These are phyloP conservation scores for Rhizophlyctis rosea DNA, from an alignment of 192 early-diverging fungal species.

Conservation along the genomic window DNA sequence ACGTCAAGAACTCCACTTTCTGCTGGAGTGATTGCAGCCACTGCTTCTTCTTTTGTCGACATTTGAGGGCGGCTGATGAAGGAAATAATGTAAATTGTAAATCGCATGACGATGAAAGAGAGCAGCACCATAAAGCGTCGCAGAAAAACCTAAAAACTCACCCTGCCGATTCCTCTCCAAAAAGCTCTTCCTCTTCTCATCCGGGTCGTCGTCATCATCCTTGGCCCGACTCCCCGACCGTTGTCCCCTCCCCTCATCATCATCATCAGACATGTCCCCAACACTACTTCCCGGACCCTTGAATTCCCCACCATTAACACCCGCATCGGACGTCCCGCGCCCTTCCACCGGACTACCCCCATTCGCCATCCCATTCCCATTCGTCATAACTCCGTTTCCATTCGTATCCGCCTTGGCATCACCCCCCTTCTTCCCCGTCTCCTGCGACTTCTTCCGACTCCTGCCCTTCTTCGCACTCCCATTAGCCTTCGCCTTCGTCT, in stretches of 20 bases:
- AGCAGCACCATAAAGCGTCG: background rate
- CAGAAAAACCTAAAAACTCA: constrained; percentile 27
- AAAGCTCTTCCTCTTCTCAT: constrained; percentile 76
- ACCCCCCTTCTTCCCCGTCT: background rate
- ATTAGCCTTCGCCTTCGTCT: background rate
- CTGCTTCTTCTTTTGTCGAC: constrained; percentile 89
- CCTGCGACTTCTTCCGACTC: background rate
- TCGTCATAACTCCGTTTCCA: background rate
- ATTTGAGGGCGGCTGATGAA: constrained; percentile 77
- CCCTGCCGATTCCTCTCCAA: constrained; percentile 86
- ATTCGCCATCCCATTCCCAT: background rate
- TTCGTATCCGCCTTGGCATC: background rate
- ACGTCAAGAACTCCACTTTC: constrained; percentile 58
- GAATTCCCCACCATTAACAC: background rate
- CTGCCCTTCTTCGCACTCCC: background rate
- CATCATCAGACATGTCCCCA: too few species aligned
- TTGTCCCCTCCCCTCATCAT: constrained; percentile 25
- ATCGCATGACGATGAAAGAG: background rate
- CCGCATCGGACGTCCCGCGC: background rate
- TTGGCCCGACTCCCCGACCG: constrained; percentile 4
- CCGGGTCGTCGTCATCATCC: constrained; percentile 32
- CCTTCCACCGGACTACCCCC: background rate
- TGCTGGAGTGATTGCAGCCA: constrained; percentile 80
- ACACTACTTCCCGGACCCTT: background rate
- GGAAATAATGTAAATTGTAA: constrained; percentile 1